Evolutionary conservation across 768 basidiomycete species (phyloP).

Genomic region (Lentinula guzmanii): DNA sequence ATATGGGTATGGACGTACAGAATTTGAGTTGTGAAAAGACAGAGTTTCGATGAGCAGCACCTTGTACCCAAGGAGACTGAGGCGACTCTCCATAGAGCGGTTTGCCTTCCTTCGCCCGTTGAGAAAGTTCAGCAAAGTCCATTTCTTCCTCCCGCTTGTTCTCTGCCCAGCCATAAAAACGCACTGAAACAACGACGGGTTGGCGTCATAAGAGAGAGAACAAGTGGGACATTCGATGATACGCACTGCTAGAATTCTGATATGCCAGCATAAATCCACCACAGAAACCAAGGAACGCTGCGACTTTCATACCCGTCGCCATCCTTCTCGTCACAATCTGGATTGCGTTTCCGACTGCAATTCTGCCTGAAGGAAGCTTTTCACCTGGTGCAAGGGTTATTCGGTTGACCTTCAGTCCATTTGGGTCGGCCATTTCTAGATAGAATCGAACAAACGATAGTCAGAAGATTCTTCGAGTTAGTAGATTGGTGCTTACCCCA

Average conservation of each 20-base stretch:
- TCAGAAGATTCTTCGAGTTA: neutral
- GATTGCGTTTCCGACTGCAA: neutral
- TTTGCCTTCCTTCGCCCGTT: conserved; percentile 71
- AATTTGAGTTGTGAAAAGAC: conserved; percentile 93
- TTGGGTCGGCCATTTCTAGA: conserved; percentile 46
- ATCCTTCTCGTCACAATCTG: conserved; percentile 14
- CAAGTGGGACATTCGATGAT: neutral
- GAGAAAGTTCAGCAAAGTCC: conserved; percentile 75
- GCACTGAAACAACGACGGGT: conserved; percentile 37
- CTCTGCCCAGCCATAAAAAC: conserved; percentile 96
- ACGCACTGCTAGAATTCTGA: conserved; percentile 81
- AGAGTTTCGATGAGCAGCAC: conserved; percentile 82
- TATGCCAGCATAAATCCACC: conserved; percentile 94
- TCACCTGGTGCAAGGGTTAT: neutral
- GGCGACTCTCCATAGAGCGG: conserved; percentile 81
- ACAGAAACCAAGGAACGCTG: conserved; percentile 75
- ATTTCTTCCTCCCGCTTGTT: conserved; percentile 76
- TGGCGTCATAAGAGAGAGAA: neutral
- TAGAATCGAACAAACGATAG: neutral
- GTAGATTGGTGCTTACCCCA: conserved; percentile 57
- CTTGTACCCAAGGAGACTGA: conserved; percentile 83
- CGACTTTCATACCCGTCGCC: conserved; percentile 38
- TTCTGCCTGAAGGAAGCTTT: neutral
- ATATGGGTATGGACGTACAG: conserved; percentile 39
- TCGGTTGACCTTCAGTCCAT: conserved; percentile 15